phyloP scores from a whole-genome alignment of 306 rosid genomes.

The Cucurbita pepo region DNA sequence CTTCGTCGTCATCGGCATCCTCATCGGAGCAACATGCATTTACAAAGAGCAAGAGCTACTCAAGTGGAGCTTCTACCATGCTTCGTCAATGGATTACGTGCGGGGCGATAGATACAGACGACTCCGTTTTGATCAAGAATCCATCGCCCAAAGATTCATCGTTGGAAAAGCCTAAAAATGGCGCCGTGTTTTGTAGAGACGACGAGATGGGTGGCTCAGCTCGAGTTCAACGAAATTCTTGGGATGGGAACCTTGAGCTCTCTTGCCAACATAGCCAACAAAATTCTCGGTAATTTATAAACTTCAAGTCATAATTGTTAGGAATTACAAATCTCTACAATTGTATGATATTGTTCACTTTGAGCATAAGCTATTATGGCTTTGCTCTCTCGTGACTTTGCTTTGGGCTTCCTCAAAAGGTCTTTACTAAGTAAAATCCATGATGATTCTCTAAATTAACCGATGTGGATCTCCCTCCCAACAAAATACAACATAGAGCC shows the following conservation, averaged over 20 bases:
- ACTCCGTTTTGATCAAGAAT: constrained; percentile 20
- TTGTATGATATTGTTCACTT: too few relatives aligned
- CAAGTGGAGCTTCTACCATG: constrained; percentile 30
- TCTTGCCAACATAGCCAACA: constrained; percentile 16
- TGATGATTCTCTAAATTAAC: too few relatives aligned
- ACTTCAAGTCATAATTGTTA: too few relatives aligned
- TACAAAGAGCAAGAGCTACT: constrained; percentile 25
- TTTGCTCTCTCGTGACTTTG: too few relatives aligned
- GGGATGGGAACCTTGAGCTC: constrained; percentile 22
- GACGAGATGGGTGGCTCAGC: constrained; percentile 34
- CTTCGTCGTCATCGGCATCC: too few relatives aligned
- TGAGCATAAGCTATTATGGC: too few relatives aligned
- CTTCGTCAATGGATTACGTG: constrained; percentile 50
- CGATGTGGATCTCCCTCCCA: too few relatives aligned
- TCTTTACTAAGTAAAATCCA: too few relatives aligned
- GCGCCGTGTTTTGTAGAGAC: constrained; percentile 17
- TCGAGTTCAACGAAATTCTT: constrained; percentile 21
- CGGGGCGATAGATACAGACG: constrained; percentile 37
- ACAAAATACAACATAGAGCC: too few relatives aligned
- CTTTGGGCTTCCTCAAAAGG: too few relatives aligned
- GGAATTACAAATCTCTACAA: too few relatives aligned
- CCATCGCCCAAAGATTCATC: background rate
- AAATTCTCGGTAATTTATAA: constrained; percentile 16
- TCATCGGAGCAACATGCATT: too few relatives aligned
- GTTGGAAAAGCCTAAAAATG: background rate